These are phyloP conservation scores for Metschnikowia cubensis DNA, from an alignment of 805 yeast genomes.

Conservation along the genomic window DNA sequence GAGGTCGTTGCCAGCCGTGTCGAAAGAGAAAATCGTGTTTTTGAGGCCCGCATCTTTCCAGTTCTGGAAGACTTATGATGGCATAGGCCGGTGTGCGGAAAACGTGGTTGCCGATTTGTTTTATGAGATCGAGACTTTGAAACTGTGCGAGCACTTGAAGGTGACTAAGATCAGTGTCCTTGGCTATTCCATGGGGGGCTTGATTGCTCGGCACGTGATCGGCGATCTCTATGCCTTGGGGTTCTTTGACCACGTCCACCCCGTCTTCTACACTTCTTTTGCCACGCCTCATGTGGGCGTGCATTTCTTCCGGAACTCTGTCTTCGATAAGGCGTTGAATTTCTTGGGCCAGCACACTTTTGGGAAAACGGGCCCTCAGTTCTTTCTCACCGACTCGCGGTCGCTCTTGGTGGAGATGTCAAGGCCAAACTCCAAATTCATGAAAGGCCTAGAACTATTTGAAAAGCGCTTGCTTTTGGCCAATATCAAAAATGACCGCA, in stretches of 20 bases:
- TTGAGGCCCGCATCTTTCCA: slow-evolving; percentile 38
- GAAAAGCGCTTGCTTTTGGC: slow-evolving; percentile 59
- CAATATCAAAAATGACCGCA: slow-evolving; percentile 75
- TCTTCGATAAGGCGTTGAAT: slow-evolving; percentile 34
- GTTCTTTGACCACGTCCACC: slow-evolving; percentile 50
- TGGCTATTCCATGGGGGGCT: slow-evolving; percentile 90
- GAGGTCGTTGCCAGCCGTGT: slow-evolving; percentile 21
- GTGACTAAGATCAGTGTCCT: slow-evolving; percentile 71
- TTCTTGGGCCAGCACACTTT: slow-evolving; percentile 30
- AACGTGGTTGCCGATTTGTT: slow-evolving; percentile 35
- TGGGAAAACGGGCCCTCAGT: slow-evolving; percentile 35
- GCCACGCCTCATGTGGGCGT: slow-evolving; percentile 62
- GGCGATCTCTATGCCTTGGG: slow-evolving; percentile 60
- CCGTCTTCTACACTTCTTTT: slow-evolving; percentile 52
- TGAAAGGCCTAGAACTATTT: slow-evolving; percentile 55
- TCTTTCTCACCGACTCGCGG: slow-evolving; percentile 37
- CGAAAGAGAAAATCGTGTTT: slow-evolving; percentile 29
- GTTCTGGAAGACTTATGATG: slow-evolving; percentile 45
- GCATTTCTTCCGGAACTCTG: slow-evolving; percentile 30
- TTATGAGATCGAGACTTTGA: slow-evolving; percentile 38
- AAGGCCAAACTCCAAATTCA: slow-evolving; percentile 47
- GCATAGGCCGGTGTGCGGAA: slow-evolving; percentile 33
- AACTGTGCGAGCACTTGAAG: slow-evolving; percentile 22
- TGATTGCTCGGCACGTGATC: slow-evolving; percentile 74
- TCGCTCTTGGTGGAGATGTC: slow-evolving; percentile 50